These are phyloP conservation scores for Chimonanthus salicifolius DNA, from an alignment of 164 flowering plant species.

Conservation along the genomic window DNA sequence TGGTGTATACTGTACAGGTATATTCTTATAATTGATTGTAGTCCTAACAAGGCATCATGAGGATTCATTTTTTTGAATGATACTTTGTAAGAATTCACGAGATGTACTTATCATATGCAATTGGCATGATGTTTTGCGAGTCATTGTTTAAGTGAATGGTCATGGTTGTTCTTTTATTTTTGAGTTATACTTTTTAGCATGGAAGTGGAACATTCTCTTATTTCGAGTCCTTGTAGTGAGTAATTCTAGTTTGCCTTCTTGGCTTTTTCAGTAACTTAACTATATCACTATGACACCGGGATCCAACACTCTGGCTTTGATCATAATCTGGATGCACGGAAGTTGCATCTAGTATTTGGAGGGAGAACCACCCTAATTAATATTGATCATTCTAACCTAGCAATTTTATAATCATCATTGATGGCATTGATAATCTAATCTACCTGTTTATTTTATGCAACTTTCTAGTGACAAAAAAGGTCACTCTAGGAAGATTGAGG, in stretches of 20 bases:
- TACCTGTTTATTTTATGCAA: too few relatives aligned
- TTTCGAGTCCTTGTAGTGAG: not conserved
- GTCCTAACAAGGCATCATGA: not conserved
- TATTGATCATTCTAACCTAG: too few relatives aligned
- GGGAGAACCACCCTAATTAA: too few relatives aligned
- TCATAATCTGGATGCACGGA: too few relatives aligned
- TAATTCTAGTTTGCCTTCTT: not conserved
- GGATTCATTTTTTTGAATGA: not conserved
- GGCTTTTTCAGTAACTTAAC: not conserved
- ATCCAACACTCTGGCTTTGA: too few relatives aligned
- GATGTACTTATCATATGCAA: not conserved
- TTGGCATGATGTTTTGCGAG: not conserved
- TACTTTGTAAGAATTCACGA: not conserved
- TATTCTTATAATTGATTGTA: slow-evolving; percentile 9
- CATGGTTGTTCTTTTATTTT: not conserved
- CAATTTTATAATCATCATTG: too few relatives aligned
- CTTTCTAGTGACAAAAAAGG: too few relatives aligned
- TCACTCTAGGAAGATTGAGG: too few relatives aligned
- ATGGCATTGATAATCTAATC: too few relatives aligned
- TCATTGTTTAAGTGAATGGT: not conserved
- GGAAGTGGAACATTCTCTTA: not conserved
- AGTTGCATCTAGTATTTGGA: too few relatives aligned
- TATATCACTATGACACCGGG: too few relatives aligned
- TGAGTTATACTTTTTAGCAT: too few relatives aligned
- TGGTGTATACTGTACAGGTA: slow-evolving; percentile 84